Conservation (phyloP, 1,139 yeast species). For the Yamadazyma membranifaciens region DNA sequence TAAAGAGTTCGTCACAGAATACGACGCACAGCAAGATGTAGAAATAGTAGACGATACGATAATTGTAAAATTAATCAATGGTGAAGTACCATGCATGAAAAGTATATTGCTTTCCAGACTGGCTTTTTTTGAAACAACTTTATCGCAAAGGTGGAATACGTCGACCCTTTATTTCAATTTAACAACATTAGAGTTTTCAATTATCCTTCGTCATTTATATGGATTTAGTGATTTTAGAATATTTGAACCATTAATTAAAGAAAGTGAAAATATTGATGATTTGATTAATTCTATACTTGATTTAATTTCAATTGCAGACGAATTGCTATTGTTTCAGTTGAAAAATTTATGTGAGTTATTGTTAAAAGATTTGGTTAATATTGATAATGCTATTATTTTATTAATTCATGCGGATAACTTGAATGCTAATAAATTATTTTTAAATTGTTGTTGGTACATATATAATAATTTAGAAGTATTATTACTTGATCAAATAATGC, state of each 20-base stretch:
- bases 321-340: constrained; percentile 57
- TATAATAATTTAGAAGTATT: constrained; percentile 64
- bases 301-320: constrained; percentile 62
- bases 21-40: background rate
- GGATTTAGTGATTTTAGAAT: constrained; percentile 49
- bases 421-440: constrained; percentile 54
- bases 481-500: constrained; percentile 47
- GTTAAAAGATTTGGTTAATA: constrained; percentile 56
- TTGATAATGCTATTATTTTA: constrained; percentile 61
- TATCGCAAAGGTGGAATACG: constrained; percentile 55
- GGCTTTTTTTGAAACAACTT: constrained; percentile 60
- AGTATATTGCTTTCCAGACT: constrained; percentile 54
- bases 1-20: background rate
- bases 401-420: constrained; percentile 53
- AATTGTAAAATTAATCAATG: constrained; percentile 38
- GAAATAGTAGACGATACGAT: constrained; percentile 1
- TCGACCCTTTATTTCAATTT: constrained; percentile 38
- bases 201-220: constrained; percentile 56
- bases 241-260: constrained; percentile 35
- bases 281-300: constrained; percentile 59
- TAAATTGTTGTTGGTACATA: constrained; percentile 66
- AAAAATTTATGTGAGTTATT: constrained; percentile 61
- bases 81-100: constrained; percentile 44
- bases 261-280: constrained; percentile 25
- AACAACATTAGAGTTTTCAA: constrained; percentile 40